phyloP scores from a whole-genome alignment of 768 basidiomycete genomes.

The Lanmaoa rubissima region DNA sequence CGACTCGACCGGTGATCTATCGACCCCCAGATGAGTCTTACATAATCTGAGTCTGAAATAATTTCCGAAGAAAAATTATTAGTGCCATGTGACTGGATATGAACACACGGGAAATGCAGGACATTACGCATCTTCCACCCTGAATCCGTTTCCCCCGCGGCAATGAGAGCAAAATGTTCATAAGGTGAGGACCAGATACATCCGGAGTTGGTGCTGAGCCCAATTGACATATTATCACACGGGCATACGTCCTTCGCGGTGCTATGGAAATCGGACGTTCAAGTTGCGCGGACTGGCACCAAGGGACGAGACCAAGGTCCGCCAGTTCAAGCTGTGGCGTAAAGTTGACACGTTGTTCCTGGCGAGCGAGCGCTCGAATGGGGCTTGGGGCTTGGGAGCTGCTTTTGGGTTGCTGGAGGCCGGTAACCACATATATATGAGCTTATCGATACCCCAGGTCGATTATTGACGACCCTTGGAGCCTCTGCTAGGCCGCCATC shows the following conservation, averaged over 20 bases:
- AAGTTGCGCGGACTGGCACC: background rate
- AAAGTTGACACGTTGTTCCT: slow-evolving; percentile 16
- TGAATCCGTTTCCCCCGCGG: background rate
- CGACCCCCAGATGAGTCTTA: too few relatives aligned
- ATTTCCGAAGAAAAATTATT: too few relatives aligned
- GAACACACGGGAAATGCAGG: too few relatives aligned
- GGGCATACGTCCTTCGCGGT: background rate
- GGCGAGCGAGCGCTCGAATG: slow-evolving; percentile 6
- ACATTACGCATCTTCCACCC: background rate
- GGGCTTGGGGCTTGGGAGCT: background rate
- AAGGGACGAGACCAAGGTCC: slow-evolving; percentile 1
- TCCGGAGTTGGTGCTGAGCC: background rate
- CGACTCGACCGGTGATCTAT: too few relatives aligned
- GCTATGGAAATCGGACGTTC: background rate
- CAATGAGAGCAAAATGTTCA: background rate
- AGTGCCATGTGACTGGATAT: too few relatives aligned
- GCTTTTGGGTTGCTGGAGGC: slow-evolving; percentile 10
- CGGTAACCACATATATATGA: slow-evolving; percentile 6
- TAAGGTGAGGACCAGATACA: background rate
- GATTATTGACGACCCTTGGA: background rate
- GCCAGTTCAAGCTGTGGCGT: slow-evolving; percentile 17
- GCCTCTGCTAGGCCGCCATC: background rate
- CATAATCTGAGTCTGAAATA: too few relatives aligned
- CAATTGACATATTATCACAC: background rate
- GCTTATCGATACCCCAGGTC: background rate